These are phyloP conservation scores for Plasmodium gaboni DNA, from an alignment of 169 alveolate species.

Conservation along the genomic window DNA sequence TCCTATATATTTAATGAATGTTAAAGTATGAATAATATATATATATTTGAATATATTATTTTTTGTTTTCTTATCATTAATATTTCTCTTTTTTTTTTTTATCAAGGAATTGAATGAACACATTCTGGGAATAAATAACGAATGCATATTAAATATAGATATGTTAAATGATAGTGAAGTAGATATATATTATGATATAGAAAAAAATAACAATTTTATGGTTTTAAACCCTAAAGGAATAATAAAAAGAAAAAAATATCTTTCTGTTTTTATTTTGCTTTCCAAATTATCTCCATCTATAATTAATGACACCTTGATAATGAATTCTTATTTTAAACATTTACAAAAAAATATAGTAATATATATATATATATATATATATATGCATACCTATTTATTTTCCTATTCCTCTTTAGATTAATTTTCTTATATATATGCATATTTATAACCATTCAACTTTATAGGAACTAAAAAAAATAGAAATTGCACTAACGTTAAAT, in stretches of 20 bases:
- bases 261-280: conserved; percentile 53
- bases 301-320: conserved; percentile 50
- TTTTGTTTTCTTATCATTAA: conserved; percentile 2
- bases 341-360: conserved; percentile 71
- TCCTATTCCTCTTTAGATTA: too few relatives aligned
- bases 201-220: conserved; percentile 32
- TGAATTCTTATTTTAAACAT: conserved; percentile 55
- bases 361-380: conserved; percentile 5
- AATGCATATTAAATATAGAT: conserved; percentile 71
- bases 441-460: conserved; percentile 10
- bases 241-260: conserved; percentile 46
- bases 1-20: conserved; percentile 53
- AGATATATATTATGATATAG: conserved; percentile 66
- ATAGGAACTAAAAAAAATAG: conserved; percentile 50
- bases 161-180: conserved; percentile 71
- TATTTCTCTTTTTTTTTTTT: background rate
- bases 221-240: conserved; percentile 73
- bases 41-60: background rate
- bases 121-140: conserved; percentile 49
- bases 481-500: conserved; percentile 38
- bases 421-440: background rate
- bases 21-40: conserved; percentile 44
- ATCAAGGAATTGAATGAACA: conserved; percentile 44
- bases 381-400: conserved; percentile 2
- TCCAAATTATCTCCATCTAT: conserved; percentile 54